phyloP scores from a whole-genome alignment of 2,329 filamentous ascomycete species.

The Anisogramma anomala region DNA sequence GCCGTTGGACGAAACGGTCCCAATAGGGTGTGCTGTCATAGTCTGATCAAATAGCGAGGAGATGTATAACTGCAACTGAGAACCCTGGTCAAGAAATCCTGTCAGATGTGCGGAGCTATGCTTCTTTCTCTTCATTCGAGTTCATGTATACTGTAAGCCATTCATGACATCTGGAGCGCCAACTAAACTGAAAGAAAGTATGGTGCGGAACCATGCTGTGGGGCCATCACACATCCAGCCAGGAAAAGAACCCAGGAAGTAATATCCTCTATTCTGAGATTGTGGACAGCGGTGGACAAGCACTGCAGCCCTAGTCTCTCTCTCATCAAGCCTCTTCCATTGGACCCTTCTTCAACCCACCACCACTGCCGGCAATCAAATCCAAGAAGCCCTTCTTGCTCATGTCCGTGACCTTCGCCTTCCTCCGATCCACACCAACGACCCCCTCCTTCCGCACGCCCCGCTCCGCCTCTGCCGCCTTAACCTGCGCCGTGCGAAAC shows the following conservation, averaged over 20 bases:
- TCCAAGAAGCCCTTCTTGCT: constrained; percentile 95
- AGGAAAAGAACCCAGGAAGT: background rate
- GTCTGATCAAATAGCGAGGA: background rate
- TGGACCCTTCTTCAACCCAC: constrained; percentile 45
- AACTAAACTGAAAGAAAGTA: no score
- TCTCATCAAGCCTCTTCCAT: constrained; percentile 42
- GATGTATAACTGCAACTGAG: constrained; percentile 6
- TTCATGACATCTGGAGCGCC: no score
- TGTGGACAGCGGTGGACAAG: no score
- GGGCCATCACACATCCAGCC: background rate
- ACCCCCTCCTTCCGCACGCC: constrained; percentile 59
- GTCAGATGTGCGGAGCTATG: background rate
- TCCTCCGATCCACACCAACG: constrained; percentile 65
- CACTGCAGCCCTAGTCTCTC: background rate
- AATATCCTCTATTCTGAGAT: no score
- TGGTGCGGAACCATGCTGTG: no score
- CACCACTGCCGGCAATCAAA: constrained; percentile 60
- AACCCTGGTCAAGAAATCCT: constrained; percentile 10
- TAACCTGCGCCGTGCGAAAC: constrained; percentile 82
- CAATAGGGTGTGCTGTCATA: constrained; percentile 1
- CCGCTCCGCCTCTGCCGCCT: constrained; percentile 66
- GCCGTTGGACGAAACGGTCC: constrained; percentile 8
- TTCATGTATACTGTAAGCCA: no score
- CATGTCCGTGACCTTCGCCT: constrained; percentile 89
- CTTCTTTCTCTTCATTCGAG: no score